Base-by-base conservation (phyloP, 2,329 filamentous ascomycete species). In the Stenocarpella maydis region DNA sequence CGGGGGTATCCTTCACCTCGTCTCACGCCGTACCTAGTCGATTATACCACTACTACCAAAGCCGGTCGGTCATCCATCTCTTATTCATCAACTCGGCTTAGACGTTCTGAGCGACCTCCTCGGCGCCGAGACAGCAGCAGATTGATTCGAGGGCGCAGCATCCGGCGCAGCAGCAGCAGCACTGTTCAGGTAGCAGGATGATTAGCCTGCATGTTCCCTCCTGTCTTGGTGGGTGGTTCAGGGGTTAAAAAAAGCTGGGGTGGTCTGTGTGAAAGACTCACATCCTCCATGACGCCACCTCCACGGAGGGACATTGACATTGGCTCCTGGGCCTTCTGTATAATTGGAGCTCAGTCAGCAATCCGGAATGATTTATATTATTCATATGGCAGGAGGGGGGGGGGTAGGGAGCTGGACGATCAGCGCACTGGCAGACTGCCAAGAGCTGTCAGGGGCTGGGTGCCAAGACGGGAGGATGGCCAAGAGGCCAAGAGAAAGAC, bases 41-140 rank as follows among this genome's bases (percentile, higher is more conserved):
- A 26, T 43, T 19, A 19, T 37, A 12, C 58, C 41, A 34, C 41
- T 19, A 19, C 19, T 28, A 28, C n/a, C 12, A 58, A 9, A 49
- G 8, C n/a, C 43, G 4, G 28, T 49, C 28, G 31, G 49, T 37
- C 10, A 21, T 37, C 31, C 17, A 12, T 49, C 31, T 34, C 31
- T 34, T 12, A 5, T 34, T 24, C 43, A 43, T 63, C 9, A 4
- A n/a, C 8, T 69, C 71, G 70, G 74, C 71, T 68, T 68, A 75
- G 69, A 73, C 70, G 66, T 74, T 69, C 43, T 74, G 72, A 26
- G 72, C 74, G 17, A 63, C 31, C 31, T 64, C 58, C 55, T 65
- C 60, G 19, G 74, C 74, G 72, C 72, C 75, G 55, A 75, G 72
- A 39, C 74, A 74, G 68, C 74, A 76, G 72, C 74, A 76, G 70